These are phyloP conservation scores for Speleostelium caveatum DNA, from an alignment of 78 protist genomes.

Conservation along the genomic window DNA sequence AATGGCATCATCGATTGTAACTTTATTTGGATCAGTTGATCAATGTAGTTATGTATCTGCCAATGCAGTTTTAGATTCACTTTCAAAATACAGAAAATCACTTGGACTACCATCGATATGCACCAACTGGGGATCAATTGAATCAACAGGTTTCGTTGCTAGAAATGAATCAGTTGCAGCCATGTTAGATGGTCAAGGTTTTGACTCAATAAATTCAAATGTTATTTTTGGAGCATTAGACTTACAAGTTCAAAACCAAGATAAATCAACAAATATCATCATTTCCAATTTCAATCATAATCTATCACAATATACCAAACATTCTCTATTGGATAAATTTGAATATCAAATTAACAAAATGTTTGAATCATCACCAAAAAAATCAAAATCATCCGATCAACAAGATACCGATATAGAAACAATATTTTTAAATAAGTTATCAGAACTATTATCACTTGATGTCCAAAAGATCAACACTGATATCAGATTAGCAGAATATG, in stretches of 20 bases:
- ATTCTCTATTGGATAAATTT: no score
- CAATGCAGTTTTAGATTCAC: not conserved
- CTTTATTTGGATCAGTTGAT: not conserved
- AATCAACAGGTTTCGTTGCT: not conserved
- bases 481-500: slow-evolving; percentile 37
- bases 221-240: not conserved
- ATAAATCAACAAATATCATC: no score
- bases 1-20: not conserved
- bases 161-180: slow-evolving; percentile 1
- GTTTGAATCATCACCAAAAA: no score
- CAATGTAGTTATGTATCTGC: slow-evolving; percentile 7
- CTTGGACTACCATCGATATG: not conserved
- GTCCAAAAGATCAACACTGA: slow-evolving; percentile 28
- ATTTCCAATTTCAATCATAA: no score
- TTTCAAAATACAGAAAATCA: slow-evolving; percentile 2
- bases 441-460: slow-evolving; percentile 37
- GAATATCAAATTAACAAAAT: no score
- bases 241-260: not conserved
- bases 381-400: no score
- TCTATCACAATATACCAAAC: no score
- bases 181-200: not conserved
- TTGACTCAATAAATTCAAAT: not conserved
- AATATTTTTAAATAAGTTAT: no score
- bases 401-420: no score
- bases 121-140: not conserved